Percentiles rank a stretch among this genome's conserved stretches.
These are phyloP conservation scores for Centella asiatica DNA, from an alignment of 129 eudicot genomes.

Conservation along the genomic window DNA sequence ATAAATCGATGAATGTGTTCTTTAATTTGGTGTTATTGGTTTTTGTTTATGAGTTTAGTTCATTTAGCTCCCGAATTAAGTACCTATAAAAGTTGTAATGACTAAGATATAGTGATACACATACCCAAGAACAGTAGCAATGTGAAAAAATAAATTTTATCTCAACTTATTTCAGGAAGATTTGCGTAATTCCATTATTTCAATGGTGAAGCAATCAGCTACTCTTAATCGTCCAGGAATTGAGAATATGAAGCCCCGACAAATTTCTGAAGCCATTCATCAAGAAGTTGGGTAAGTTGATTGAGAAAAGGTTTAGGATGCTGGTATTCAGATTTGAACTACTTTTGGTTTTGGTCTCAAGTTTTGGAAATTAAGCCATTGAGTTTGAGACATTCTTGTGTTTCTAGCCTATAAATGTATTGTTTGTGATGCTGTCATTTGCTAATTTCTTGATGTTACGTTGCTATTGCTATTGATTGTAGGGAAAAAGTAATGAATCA, in stretches of 20 bases:
- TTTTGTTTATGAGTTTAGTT: background rate
- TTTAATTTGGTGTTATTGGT: background rate
- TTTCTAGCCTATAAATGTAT: background rate
- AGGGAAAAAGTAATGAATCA: conserved; percentile 67
- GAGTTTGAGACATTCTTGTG: background rate
- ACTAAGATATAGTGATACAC: too few relatives aligned
- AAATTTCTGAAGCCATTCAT: conserved; percentile 82
- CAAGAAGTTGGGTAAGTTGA: conserved; percentile 66
- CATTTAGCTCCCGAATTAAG: background rate
- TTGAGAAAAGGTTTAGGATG: background rate
- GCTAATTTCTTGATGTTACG: too few relatives aligned
- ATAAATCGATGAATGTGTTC: background rate
- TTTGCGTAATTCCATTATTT: conserved; percentile 50
- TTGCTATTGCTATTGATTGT: too few relatives aligned
- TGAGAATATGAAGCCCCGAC: conserved; percentile 71
- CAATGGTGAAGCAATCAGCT: conserved; percentile 56
- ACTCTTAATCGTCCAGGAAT: conserved; percentile 72
- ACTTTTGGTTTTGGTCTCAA: background rate
- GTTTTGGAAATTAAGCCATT: background rate
- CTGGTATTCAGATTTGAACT: background rate
- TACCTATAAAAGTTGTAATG: too few relatives aligned
- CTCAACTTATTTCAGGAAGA: conserved; percentile 49
- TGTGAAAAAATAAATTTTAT: too few relatives aligned
- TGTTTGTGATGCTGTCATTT: too few relatives aligned
- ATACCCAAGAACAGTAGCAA: too few relatives aligned